Evolutionary conservation across 331 rosid genomes (phyloP).

Genomic region (Malus hybrid): DNA sequence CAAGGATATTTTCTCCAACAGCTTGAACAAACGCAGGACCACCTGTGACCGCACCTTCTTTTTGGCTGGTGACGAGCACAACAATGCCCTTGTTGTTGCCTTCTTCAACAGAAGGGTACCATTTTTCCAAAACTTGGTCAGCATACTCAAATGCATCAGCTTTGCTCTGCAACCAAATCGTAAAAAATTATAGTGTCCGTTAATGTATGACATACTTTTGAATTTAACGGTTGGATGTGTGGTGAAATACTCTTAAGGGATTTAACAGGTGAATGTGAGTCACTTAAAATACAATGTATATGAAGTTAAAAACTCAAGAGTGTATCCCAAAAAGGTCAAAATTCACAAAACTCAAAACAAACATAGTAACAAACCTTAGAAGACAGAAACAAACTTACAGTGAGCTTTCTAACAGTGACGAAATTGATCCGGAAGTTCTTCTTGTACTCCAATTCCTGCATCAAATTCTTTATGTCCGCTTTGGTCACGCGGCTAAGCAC

Average conservation of each 20-base stretch:
- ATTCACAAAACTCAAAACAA: background rate
- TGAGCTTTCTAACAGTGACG: constrained; percentile 80
- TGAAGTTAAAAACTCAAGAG: background rate
- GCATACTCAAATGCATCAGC: constrained; percentile 99
- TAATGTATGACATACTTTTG: background rate
- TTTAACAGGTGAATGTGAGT: background rate
- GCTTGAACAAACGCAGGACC: constrained; percentile 96
- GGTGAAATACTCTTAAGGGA: too few relatives aligned
- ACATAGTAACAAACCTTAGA: background rate
- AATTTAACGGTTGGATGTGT: background rate
- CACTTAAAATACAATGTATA: background rate
- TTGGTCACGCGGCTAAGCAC: constrained; percentile 83
- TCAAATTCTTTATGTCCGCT: constrained; percentile 65
- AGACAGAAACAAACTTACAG: constrained; percentile 41
- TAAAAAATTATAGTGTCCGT: background rate
- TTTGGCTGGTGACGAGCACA: constrained; percentile 92
- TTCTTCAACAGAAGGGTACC: constrained; percentile 92
- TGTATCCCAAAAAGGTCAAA: background rate
- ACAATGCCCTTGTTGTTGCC: constrained; percentile 85
- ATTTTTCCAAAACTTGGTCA: constrained; percentile 92
- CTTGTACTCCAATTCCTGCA: constrained; percentile 72
- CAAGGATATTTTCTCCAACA: constrained; percentile 82
- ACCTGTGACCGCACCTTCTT: constrained; percentile 96
- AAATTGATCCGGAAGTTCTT: constrained; percentile 72
- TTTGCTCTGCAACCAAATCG: constrained; percentile 66